Evolutionary conservation across 140 eudicot species (phyloP), one percentile per base, ranked within the genome.

Genomic region (Cichorium intybus): DNA sequence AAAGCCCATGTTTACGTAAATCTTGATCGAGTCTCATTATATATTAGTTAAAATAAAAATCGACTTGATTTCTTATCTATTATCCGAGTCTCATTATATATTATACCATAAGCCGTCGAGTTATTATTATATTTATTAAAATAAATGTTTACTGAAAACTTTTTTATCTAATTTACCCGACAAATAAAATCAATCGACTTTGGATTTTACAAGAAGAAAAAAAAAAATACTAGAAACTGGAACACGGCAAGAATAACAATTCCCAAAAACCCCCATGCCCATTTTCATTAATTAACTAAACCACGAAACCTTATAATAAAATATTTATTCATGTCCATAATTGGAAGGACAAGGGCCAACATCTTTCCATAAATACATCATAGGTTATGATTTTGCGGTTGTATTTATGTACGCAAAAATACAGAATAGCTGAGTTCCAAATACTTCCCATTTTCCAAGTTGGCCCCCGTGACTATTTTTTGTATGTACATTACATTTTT

Each of bases 271-370:
- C 45, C 61, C 66, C 33, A 47, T 56, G 53, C 41, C 66, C 46
- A 23, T 33, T 66, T 12, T 18, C 4, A 51, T 35, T 43, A 17
- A 57, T 23, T 57, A 65, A 45, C 45, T 17, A 56, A 24, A 20
- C 45, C 68, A 26, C 41, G 16, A 18, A 45, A 14, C 22, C 54
- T 31, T 5, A 69, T 45, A 34, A 62, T 39, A 33, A 34, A 77
- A 64, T 43, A 66, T 39, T 7, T 22, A 68, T 63, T 69, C 47
- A 17, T 74, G 74, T 74, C 69, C 69, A 66, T 66, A 74, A 66
- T 26, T 74, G 37, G 68, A 45, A 56, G 72, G 77, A 71, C 70
- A 76, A 39, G 22, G 24, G 69, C 65, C 69, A 77, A 77, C 81
- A 77, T 63, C 23, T 37, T 77, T 51, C 81, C 74, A 56, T 58